Base-by-base conservation (phyloP, 768 basidiomycete species). In the Rhizopogon vulgaris region DNA sequence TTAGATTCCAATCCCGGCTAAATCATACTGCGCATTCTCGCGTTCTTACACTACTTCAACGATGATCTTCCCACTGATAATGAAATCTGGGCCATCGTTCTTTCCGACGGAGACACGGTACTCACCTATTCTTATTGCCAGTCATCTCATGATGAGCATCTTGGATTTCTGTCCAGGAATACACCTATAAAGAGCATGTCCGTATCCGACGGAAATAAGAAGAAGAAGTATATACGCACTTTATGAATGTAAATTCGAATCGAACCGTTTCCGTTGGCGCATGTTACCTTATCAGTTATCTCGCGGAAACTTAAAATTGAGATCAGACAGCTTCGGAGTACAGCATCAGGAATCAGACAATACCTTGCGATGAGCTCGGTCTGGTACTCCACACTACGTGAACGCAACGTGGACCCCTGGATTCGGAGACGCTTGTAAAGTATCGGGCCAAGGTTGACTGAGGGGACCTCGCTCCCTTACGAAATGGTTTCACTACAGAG, bases 91-190 rank as follows among this genome's bases (percentile, higher is more conserved):
- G 6, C 22, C 15, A 22, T 27, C 52, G 22, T 36, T 49, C 38
- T 41, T 1, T 50, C 53, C 41, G 25, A 28, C 2, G 50, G 42
- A 27, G 6, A 24, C 17, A 27, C 9, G 14, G 12, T 37, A 45
- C 73, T 64, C 48, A 64, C 68, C 69, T 75, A 57, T 79, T 85
- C 67, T 73, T 77, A 61, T 92, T 86, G 52, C 72, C 81, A 64
- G 87, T 83, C 86, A 97, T 93, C 69, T 90, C 90, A 54, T 76
- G 74, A 56, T 92, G 90, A 2, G 92, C 93, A 28, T 79, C 78
- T 59, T 82, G 80, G 47, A 95, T 89, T 47, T 89, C 75, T 11
- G 77, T 76, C 90, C 88, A 92, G 1, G 81, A 75, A 69, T 85
- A 94, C 15, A 90, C 82, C 88, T 91, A 54, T 38, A 9, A 42